phyloP scores from a whole-genome alignment of 139 green algal species.

The Chlorella sp. region DNA sequence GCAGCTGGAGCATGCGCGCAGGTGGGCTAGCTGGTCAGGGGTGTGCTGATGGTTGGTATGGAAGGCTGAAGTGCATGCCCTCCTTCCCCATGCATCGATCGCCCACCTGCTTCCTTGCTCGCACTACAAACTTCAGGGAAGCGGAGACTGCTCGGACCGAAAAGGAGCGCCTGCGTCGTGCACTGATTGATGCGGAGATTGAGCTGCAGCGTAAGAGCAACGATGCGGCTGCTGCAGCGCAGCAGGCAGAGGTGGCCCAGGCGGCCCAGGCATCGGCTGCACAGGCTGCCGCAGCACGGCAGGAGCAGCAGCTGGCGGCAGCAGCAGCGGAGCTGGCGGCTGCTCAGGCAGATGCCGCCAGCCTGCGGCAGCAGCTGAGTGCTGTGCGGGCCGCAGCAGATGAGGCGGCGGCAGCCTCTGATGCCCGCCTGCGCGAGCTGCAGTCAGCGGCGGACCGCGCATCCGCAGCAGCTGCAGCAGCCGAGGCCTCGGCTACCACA shows the following conservation, averaged over 20 bases:
- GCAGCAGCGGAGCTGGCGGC: background rate
- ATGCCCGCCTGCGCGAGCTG: background rate
- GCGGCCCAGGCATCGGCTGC: background rate
- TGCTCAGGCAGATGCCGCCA: background rate
- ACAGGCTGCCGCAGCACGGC: background rate
- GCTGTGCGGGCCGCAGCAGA: background rate
- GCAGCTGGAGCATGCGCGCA: slow-evolving; percentile 13
- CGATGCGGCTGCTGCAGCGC: background rate
- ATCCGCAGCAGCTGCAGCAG: background rate
- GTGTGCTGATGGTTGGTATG: too few species aligned
- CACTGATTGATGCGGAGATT: slow-evolving; percentile 37
- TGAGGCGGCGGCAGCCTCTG: background rate
- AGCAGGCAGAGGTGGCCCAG: background rate
- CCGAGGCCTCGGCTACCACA: background rate
- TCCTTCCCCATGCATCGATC: too few species aligned
- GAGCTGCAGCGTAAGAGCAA: slow-evolving; percentile 24
- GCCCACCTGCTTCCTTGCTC: too few species aligned
- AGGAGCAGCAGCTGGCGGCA: background rate
- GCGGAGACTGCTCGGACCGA: background rate
- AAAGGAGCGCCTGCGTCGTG: slow-evolving; percentile 11
- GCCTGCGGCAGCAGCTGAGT: slow-evolving; percentile 10
- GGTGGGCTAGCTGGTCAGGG: too few species aligned
- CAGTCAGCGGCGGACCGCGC: background rate
- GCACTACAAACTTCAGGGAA: background rate
- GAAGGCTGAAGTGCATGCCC: too few species aligned